Evolutionary conservation across 179 eudicot genomes (phyloP).

Genomic region (Patellifolia procumbens): DNA sequence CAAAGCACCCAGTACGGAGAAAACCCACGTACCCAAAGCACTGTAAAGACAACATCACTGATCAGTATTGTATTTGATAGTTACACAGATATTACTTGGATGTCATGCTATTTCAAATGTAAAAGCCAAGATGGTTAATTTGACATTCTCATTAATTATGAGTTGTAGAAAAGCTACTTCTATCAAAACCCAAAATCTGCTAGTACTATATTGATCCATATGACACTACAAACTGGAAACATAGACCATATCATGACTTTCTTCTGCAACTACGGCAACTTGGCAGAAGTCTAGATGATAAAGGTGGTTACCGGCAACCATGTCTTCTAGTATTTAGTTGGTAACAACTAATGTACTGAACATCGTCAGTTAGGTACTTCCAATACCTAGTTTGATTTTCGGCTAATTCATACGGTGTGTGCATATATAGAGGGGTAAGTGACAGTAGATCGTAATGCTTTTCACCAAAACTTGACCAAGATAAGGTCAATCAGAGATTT

Average conservation of each 20-base stretch:
- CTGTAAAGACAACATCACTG: constrained; percentile 37
- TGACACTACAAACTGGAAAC: not conserved
- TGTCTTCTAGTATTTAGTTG: not conserved
- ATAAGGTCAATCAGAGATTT: not conserved
- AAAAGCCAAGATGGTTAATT: not conserved
- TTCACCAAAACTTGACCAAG: not conserved
- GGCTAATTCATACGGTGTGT: not conserved
- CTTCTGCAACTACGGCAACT: not conserved
- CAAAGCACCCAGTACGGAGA: constrained; percentile 93
- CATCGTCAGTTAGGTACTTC: too few species aligned
- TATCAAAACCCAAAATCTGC: not conserved
- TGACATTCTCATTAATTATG: not conserved
- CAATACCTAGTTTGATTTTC: not conserved
- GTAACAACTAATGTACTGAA: not conserved
- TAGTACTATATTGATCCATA: not conserved
- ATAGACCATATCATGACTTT: not conserved
- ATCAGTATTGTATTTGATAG: not conserved
- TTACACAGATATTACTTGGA: not conserved
- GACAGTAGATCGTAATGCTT: not conserved
- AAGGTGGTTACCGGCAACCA: not conserved
- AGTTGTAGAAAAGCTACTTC: not conserved
- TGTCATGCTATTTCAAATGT: not conserved
- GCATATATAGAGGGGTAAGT: not conserved
- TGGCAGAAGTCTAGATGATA: not conserved
- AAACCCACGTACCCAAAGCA: constrained; percentile 95